Evolutionary conservation across 345 rosid genomes (phyloP).

Genomic region (Populus alba): DNA sequence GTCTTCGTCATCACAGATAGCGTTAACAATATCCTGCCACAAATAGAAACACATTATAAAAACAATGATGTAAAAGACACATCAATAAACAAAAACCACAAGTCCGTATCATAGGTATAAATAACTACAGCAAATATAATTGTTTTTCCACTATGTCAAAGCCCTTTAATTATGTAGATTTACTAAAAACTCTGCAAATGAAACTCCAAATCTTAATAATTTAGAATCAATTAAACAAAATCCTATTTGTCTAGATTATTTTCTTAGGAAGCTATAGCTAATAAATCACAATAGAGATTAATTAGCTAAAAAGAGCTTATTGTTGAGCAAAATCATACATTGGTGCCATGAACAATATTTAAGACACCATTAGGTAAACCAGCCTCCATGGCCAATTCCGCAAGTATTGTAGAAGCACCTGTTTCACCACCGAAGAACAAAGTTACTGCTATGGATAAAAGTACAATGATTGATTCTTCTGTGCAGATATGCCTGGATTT

Average conservation of each 20-base stretch:
- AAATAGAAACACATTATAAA: constrained; percentile 15
- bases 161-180: not conserved
- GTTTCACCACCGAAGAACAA: constrained; percentile 19
- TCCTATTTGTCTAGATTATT: not conserved
- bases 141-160: not conserved
- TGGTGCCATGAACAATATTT: constrained; percentile 87
- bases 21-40: constrained; percentile 80
- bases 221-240: not conserved
- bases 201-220: not conserved
- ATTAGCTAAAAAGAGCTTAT: not conserved
- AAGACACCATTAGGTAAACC: constrained; percentile 91
- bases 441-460: not conserved
- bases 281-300: not conserved
- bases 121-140: not conserved
- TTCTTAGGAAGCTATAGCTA: not conserved
- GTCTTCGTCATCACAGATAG: constrained; percentile 82
- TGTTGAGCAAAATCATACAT: constrained; percentile 43
- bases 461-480: not conserved
- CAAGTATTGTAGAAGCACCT: constrained; percentile 93
- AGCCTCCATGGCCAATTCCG: constrained; percentile 93
- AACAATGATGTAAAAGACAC: not conserved
- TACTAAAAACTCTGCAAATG: not conserved
- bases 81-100: not conserved
- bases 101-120: not conserved
- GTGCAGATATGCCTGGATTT: not conserved